Evolutionary conservation across 305 asterid genomes (phyloP).

Genomic region (Solanum chacoense): DNA sequence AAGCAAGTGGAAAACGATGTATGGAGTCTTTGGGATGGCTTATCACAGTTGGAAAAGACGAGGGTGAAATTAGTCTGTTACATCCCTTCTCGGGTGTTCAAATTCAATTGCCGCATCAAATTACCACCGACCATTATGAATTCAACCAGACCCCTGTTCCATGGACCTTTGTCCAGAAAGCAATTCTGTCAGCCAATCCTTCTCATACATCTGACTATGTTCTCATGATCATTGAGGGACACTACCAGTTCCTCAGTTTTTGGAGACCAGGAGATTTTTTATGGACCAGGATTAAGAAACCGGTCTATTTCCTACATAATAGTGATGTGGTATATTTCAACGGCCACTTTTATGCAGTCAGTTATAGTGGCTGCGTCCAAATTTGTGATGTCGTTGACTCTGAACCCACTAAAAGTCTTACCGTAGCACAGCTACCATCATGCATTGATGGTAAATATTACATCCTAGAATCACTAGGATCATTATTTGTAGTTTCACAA

Average conservation of each 20-base stretch:
- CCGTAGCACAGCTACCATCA: not conserved
- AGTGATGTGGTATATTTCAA: not conserved
- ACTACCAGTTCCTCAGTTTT: not conserved
- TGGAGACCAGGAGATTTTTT: not conserved
- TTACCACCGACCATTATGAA: not conserved
- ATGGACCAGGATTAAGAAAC: not conserved
- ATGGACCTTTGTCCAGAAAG: not conserved
- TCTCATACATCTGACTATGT: not conserved
- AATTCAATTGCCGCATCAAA: not conserved
- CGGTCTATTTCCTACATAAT: not conserved
- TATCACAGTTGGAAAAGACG: not conserved
- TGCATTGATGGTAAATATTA: not conserved
- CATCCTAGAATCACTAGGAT: constrained; percentile 1
- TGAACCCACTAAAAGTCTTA: not conserved
- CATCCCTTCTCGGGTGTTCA: not conserved
- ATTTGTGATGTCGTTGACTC: not conserved
- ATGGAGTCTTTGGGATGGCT: not conserved
- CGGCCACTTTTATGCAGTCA: not conserved
- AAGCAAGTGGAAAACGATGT: not conserved
- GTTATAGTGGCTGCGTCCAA: not conserved
- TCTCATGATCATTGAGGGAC: not conserved
- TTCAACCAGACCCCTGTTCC: not conserved
- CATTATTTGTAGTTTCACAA: not conserved
- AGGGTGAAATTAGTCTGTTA: not conserved
- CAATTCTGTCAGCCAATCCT: not conserved